These are phyloP conservation scores for Ophidiomyces ophidiicola DNA, from an alignment of 2,329 filamentous ascomycete genomes.

Conservation along the genomic window DNA sequence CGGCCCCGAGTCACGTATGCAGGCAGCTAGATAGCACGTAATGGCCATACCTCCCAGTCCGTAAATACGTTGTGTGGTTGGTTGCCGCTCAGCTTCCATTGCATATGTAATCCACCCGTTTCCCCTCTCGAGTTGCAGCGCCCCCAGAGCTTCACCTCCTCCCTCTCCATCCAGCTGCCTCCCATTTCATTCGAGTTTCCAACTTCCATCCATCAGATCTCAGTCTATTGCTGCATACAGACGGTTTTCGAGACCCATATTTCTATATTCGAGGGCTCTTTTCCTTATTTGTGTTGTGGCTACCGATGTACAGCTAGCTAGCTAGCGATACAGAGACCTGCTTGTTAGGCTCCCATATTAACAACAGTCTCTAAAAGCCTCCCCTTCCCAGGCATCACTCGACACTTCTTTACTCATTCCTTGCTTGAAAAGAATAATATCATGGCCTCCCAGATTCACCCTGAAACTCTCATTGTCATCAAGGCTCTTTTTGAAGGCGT, in stretches of 20 bases:
- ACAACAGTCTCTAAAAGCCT: constrained; percentile 2
- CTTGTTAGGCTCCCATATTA: constrained; percentile 9
- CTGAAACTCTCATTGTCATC: constrained; percentile 67
- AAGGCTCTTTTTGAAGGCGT: constrained; percentile 69
- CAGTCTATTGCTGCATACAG: not conserved
- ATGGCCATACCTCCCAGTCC: constrained; percentile 8
- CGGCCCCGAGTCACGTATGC: constrained; percentile 4
- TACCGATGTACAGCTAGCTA: not conserved
- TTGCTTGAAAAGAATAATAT: constrained; percentile 28
- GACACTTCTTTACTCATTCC: constrained; percentile 5
- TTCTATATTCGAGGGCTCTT: not conserved
- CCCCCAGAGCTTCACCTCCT: constrained; percentile 15
- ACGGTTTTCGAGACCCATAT: not conserved
- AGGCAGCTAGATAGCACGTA: constrained; percentile 3
- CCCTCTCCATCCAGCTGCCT: constrained; percentile 11
- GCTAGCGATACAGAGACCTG: not conserved
- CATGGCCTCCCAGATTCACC: constrained; percentile 37
- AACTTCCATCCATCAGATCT: not conserved
- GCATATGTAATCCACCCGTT: not conserved
- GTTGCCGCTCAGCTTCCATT: not conserved
- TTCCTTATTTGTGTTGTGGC: not conserved
- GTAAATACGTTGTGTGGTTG: constrained; percentile 1
- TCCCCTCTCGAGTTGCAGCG: constrained; percentile 12
- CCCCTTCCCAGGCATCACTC: constrained; percentile 12
- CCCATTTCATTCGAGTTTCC: constrained; percentile 5